These are phyloP conservation scores for Aureobasidium sp. DNA, from an alignment of 2,329 filamentous ascomycete species.

Conservation along the genomic window DNA sequence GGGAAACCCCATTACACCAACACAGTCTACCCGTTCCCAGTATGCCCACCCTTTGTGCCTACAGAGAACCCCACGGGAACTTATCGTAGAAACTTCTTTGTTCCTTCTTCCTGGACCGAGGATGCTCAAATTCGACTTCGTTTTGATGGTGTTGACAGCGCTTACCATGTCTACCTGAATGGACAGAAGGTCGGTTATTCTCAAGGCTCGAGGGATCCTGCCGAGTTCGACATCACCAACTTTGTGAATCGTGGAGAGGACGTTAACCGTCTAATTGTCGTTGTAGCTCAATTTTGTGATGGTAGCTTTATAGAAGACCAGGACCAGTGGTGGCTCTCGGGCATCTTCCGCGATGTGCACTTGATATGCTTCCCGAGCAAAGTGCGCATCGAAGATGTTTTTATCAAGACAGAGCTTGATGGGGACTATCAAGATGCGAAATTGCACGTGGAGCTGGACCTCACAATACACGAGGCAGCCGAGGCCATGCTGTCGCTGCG, in stretches of 20 bases:
- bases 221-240: conserved; percentile 58
- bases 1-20: conserved; percentile 63
- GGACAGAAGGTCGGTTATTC: conserved; percentile 56
- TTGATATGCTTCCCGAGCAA: conserved; percentile 48
- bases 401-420: conserved; percentile 47
- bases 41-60: conserved; percentile 54
- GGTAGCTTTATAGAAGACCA: conserved; percentile 61
- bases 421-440: conserved; percentile 41
- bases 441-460: conserved; percentile 39
- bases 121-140: conserved; percentile 50
- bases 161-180: conserved; percentile 63
- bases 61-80: conserved; percentile 56
- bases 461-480: conserved; percentile 29
- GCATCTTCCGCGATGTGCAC: conserved; percentile 59
- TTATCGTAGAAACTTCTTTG: conserved; percentile 48
- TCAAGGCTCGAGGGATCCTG: conserved; percentile 58
- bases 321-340: conserved; percentile 23
- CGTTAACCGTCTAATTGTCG: conserved; percentile 49
- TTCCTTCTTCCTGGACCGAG: conserved; percentile 42
- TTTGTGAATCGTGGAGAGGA: conserved; percentile 36
- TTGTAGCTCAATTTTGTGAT: conserved; percentile 64
- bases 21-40: conserved; percentile 55
- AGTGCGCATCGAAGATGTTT: conserved; percentile 48
- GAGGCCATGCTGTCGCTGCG: neutral
- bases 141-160: conserved; percentile 64